phyloP scores from a whole-genome alignment of 2,329 filamentous ascomycete species.

The Apiospora saccharicola region DNA sequence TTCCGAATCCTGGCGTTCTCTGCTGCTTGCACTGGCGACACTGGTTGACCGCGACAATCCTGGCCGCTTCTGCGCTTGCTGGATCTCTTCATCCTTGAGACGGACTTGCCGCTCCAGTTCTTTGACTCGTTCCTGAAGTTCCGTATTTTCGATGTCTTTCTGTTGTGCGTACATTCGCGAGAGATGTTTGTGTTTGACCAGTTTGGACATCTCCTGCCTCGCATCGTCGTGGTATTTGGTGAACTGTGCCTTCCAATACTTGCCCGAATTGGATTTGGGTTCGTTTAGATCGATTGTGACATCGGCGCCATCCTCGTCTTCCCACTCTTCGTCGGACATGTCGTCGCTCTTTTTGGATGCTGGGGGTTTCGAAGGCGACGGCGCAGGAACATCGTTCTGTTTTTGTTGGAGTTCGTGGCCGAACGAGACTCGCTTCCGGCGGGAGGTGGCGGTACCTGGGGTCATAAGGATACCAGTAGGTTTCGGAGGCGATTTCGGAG shows the following conservation, averaged over 20 bases:
- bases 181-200: conserved; percentile 80
- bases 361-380: conserved; percentile 32
- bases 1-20: not conserved
- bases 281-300: conserved; percentile 75
- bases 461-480: conserved; percentile 69
- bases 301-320: conserved; percentile 60
- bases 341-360: conserved; percentile 26
- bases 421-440: conserved; percentile 72
- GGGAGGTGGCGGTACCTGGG: conserved; percentile 66
- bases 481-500: conserved; percentile 40
- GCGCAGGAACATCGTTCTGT: conserved; percentile 25
- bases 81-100: conserved; percentile 58
- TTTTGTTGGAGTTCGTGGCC: conserved; percentile 61
- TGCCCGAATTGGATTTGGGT: conserved; percentile 76
- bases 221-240: conserved; percentile 77
- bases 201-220: conserved; percentile 76
- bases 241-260: conserved; percentile 83
- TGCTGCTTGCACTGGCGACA: not conserved
- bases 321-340: conserved; percentile 57
- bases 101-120: conserved; percentile 52
- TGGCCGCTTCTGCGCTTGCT: conserved; percentile 47
- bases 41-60: not conserved
- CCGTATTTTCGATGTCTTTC: conserved; percentile 75
- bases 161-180: conserved; percentile 81
- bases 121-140: conserved; percentile 62